phyloP scores from a whole-genome alignment of 768 basidiomycete genomes.

The Russula vinacea region DNA sequence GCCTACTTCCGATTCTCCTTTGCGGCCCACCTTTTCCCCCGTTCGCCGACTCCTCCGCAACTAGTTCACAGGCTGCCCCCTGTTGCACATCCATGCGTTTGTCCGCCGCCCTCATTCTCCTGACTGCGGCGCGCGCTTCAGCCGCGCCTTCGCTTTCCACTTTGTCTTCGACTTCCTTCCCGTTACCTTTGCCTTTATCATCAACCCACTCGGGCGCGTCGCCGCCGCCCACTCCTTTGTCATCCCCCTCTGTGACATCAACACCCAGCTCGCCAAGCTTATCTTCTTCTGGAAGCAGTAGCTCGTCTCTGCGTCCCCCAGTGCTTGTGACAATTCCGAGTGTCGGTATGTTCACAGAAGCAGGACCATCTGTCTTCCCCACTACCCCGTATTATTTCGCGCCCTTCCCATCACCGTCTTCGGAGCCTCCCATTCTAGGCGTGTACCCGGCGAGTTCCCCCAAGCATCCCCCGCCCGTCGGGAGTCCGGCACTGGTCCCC shows the following conservation, averaged over 20 bases:
- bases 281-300: not conserved
- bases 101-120: not conserved
- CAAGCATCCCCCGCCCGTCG: conserved; percentile 52
- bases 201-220: not conserved
- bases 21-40: not conserved
- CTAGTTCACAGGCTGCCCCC: not conserved
- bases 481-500: conserved; percentile 43
- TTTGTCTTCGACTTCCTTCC: not conserved
- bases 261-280: not conserved
- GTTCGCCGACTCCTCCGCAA: not conserved
- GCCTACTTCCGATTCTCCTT: not conserved
- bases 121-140: conserved; percentile 9
- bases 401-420: conserved; percentile 36
- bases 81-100: conserved; percentile 1
- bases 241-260: not conserved
- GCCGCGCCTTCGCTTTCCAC: conserved; percentile 12
- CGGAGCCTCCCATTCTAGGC: conserved; percentile 50
- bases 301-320: conserved; percentile 2
- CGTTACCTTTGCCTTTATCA: not conserved
- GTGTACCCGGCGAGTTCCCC: conserved; percentile 56
- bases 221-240: not conserved
- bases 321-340: not conserved
- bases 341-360: conserved; percentile 1
- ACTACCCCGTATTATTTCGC: conserved; percentile 15
- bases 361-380: conserved; percentile 18